Conservation (phyloP, 2,329 filamentous ascomycete genomes). For the Diaporthe vexans region DNA sequence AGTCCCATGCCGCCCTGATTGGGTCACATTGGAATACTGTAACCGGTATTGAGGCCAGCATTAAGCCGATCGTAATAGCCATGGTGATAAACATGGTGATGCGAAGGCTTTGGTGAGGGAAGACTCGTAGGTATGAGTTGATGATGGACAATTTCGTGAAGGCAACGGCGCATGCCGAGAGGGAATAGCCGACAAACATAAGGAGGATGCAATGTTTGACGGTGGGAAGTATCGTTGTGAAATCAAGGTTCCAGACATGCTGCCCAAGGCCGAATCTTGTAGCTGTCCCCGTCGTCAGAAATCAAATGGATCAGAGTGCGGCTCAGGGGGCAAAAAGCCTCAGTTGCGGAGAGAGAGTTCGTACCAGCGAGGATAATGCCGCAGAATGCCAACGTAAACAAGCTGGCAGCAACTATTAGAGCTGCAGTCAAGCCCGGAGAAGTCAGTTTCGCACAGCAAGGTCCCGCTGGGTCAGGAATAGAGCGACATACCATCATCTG, state of each 20-base stretch:
- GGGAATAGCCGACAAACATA: constrained; percentile 13
- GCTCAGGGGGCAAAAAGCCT: not conserved
- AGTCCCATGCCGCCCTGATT: constrained; percentile 14
- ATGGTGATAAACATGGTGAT: constrained; percentile 7
- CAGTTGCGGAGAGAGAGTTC: not conserved
- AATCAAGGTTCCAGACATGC: constrained; percentile 8
- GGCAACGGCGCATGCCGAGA: constrained; percentile 6
- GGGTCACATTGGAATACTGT: constrained; percentile 20
- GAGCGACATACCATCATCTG: constrained; percentile 10
- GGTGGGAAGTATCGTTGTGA: not conserved
- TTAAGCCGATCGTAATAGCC: constrained; percentile 11
- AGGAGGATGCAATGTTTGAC: constrained; percentile 24
- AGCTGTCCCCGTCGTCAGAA: not conserved
- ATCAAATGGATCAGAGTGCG: too few species aligned
- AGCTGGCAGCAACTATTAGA: constrained; percentile 3
- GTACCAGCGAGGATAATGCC: constrained; percentile 6
- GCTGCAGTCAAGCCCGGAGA: not conserved
- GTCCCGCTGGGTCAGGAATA: not conserved
- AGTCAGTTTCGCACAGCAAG: not conserved
- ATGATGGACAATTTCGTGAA: constrained; percentile 21
- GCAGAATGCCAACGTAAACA: constrained; percentile 10
- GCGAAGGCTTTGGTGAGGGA: constrained; percentile 6
- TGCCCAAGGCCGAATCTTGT: constrained; percentile 11
- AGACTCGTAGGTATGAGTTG: constrained; percentile 22
- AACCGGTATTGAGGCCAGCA: constrained; percentile 1